A percentile compares a stretch with the other conserved stretches of the same genome.
phyloP scores from a whole-genome alignment of 163 green algal genomes.

The Smithsoniella earleae region DNA sequence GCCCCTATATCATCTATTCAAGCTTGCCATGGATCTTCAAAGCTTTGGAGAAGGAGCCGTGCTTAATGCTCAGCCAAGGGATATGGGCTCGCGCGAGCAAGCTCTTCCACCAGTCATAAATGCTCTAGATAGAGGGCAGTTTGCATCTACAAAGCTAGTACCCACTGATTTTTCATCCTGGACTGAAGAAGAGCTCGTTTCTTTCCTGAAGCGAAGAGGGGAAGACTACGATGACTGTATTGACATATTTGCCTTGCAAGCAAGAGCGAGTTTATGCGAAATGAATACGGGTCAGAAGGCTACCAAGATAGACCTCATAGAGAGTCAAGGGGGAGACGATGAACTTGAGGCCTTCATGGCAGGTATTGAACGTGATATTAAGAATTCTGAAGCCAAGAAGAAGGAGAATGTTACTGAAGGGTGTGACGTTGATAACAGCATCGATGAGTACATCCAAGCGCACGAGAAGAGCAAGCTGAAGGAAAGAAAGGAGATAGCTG shows the following conservation, averaged over 20 bases:
- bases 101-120: too few species aligned
- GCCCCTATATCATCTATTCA: too few species aligned
- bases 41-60: too few species aligned
- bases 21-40: too few species aligned
- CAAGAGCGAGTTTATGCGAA: conserved; percentile 53
- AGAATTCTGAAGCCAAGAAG: conserved; percentile 12
- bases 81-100: too few species aligned
- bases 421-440: conserved; percentile 59
- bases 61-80: too few species aligned
- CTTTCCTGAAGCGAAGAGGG: conserved; percentile 63
- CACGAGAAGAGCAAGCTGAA: not conserved
- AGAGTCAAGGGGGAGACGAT: conserved; percentile 55
- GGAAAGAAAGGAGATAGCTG: not conserved
- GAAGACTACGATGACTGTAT: conserved; percentile 61
- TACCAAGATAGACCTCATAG: not conserved
- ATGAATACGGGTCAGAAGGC: conserved; percentile 51
- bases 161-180: conserved; percentile 55
- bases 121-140: not conserved
- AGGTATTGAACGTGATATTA: conserved; percentile 42
- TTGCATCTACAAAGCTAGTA: not conserved
- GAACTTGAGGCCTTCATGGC: conserved; percentile 79
- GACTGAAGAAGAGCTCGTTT: conserved; percentile 53
- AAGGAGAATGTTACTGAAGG: conserved; percentile 31
- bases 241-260: conserved; percentile 39
- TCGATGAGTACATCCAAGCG: conserved; percentile 43